Evolutionary conservation across 345 rosid genomes (phyloP), one percentile per base, ranked within the genome.

Genomic region (Ceriops decandra): DNA sequence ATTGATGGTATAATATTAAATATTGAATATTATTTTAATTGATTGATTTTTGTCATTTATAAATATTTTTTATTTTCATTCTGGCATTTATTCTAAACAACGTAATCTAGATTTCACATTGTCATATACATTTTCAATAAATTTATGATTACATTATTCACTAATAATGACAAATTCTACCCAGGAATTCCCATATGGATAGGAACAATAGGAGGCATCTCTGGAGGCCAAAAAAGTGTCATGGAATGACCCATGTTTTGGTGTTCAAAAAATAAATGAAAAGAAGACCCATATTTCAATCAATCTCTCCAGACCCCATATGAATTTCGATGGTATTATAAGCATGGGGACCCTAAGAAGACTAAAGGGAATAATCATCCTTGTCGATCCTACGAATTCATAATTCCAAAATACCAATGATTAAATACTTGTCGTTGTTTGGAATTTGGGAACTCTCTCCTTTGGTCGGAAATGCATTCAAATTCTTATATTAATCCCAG

Each of bases 371-470:
- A 59, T 76, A 70, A 73, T 73, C 38, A 72, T 68, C 77, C 54
- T 69, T 82, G 83, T 70, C 82, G 77, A 80, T 69, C 77, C 82
- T 74, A 76, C 66, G 24, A 61, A 64, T 63, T 72, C 70, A 4
- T 36, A 3, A 72, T 64, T 75, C 60, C 63, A 47, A 30, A 68
- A 65, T 58, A 6, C 49, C 75, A 68, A 74, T 76, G 66, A 81
- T 78, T 60, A 46, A 53, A 31, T 16, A 64, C 62, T 54, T 71
- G 74, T 60, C 72, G 9, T 74, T 68, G 72, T 57, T 72, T 72
- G 66, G 75, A 69, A 69, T 49, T 69, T 66, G 59, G 28, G 71
- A 35, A 28, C 31, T 22, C 68, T 68, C 60, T 15, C 27, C 38
- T 27, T 33, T 33, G 65, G 62, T 63, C 57, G 56, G 46, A 68